Conservation (phyloP, 495 filamentous ascomycete genomes). For the Xylaria acuta region DNA sequence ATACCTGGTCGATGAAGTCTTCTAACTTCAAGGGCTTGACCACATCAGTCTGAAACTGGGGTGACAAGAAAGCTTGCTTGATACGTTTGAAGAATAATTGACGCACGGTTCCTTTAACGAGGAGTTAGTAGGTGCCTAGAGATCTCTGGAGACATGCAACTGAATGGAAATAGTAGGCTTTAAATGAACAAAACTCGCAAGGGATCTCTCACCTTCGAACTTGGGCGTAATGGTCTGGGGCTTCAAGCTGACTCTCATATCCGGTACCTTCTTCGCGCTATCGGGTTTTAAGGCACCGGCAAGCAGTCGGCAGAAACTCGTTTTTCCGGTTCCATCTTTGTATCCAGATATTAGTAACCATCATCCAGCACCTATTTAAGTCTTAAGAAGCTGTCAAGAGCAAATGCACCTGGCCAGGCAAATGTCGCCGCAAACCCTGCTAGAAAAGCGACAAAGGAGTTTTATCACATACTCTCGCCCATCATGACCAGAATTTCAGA, state of each 20-base stretch:
- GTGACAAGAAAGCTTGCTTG: constrained; percentile 91
- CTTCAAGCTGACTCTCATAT: constrained; percentile 99
- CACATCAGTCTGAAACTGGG: constrained; percentile 98
- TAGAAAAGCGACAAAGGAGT: background rate
- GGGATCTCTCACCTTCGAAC: constrained; percentile 61
- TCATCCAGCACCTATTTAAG: constrained; percentile 65
- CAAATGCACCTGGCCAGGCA: background rate
- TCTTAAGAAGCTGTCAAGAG: background rate
- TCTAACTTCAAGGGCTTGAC: constrained; percentile 98
- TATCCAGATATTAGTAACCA: constrained; percentile 50
- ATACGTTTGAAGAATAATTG: constrained; percentile 97
- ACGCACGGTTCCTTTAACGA: constrained; percentile 70
- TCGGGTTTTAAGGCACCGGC: constrained; percentile 94
- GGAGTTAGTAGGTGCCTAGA: background rate
- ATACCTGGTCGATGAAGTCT: constrained; percentile 90
- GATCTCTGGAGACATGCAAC: background rate
- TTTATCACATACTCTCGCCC: constrained; percentile 70
- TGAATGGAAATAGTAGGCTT: background rate
- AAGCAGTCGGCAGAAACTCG: constrained; percentile 95
- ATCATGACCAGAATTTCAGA: constrained; percentile 99
- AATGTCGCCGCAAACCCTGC: background rate
- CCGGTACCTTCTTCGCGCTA: constrained; percentile 72
- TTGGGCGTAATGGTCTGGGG: constrained; percentile 99
- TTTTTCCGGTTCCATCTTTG: constrained; percentile 81
- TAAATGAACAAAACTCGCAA: background rate